Percentiles rank a stretch among this genome's conserved stretches.
These are phyloP conservation scores for Aspergillus arachidicola DNA, from an alignment of 2,329 filamentous ascomycete species.

Conservation along the genomic window DNA sequence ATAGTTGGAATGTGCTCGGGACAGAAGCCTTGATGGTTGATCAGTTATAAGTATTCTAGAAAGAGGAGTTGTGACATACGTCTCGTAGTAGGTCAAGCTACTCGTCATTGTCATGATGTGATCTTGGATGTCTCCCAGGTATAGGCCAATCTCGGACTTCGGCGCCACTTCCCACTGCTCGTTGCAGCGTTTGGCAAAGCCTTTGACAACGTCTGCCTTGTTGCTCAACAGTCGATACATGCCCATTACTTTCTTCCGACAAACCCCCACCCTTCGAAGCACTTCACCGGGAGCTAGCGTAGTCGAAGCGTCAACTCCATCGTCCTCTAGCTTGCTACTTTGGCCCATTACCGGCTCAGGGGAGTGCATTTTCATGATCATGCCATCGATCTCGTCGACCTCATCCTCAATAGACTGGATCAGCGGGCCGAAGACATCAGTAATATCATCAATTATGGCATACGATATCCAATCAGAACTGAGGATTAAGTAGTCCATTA, in stretches of 20 bases:
- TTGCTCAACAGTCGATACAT: slow-evolving; percentile 90
- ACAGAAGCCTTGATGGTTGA: slow-evolving; percentile 67
- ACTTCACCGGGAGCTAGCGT: slow-evolving; percentile 70
- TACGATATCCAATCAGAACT: slow-evolving; percentile 98
- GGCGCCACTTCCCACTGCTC: slow-evolving; percentile 97
- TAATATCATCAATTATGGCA: slow-evolving; percentile 97
- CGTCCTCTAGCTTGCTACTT: slow-evolving; percentile 41
- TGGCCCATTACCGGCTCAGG: slow-evolving; percentile 39
- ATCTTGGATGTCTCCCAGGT: slow-evolving; percentile 97
- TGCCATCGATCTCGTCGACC: slow-evolving; percentile 94
- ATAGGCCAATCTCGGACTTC: slow-evolving; percentile 93
- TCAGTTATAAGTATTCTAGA: slow-evolving; percentile 16
- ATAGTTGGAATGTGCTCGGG: slow-evolving; percentile 91
- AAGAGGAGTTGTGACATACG: slow-evolving; percentile 58
- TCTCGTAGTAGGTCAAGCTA: slow-evolving; percentile 94
- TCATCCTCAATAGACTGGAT: slow-evolving; percentile 94
- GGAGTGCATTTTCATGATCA: slow-evolving; percentile 80
- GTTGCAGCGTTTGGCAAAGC: slow-evolving; percentile 96
- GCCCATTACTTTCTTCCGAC: slow-evolving; percentile 95
- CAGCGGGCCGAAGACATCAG: slow-evolving; percentile 89
- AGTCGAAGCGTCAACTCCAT: slow-evolving; percentile 31
- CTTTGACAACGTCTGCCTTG: slow-evolving; percentile 98
- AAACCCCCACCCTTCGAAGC: slow-evolving; percentile 89
- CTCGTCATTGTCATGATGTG: slow-evolving; percentile 99
- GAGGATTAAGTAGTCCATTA: slow-evolving; percentile 90